Evolutionary conservation across 2,329 filamentous ascomycete genomes (phyloP).

Genomic region (Dendrostoma leiphaemia): DNA sequence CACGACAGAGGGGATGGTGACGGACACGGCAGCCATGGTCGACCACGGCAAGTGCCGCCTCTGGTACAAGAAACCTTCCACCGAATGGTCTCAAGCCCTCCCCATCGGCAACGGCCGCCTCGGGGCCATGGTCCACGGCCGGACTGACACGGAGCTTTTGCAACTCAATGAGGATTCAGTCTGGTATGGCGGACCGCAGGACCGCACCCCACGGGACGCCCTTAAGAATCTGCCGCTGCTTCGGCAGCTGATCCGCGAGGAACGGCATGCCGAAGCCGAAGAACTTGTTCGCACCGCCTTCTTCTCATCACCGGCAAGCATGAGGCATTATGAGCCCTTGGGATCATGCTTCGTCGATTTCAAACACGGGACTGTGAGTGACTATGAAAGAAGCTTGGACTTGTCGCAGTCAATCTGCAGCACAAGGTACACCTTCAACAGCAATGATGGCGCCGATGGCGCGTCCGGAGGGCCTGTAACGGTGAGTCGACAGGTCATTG

Average conservation of each 20-base stretch:
- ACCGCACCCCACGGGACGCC: slow-evolving; percentile 39
- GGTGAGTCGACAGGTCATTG: slow-evolving; percentile 19
- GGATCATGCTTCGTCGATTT: slow-evolving; percentile 38
- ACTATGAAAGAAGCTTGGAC: slow-evolving; percentile 20
- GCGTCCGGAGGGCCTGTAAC: neutral
- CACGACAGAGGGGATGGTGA: too few relatives aligned
- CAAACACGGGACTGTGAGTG: slow-evolving; percentile 27
- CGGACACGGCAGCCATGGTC: too few relatives aligned
- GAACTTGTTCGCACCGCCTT: slow-evolving; percentile 38
- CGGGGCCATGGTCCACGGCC: slow-evolving; percentile 43
- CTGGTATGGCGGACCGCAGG: slow-evolving; percentile 43
- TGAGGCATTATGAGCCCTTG: slow-evolving; percentile 45
- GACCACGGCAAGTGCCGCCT: too few relatives aligned
- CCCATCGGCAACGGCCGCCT: slow-evolving; percentile 48
- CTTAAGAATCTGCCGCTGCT: slow-evolving; percentile 35
- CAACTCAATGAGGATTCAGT: slow-evolving; percentile 47
- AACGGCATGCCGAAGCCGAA: slow-evolving; percentile 39
- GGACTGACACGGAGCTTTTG: slow-evolving; percentile 39
- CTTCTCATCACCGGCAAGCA: slow-evolving; percentile 42
- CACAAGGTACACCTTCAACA: slow-evolving; percentile 11
- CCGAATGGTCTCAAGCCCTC: slow-evolving; percentile 35
- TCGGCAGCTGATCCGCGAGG: slow-evolving; percentile 37
- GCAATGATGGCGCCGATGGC: neutral
- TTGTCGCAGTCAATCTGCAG: slow-evolving; percentile 16
- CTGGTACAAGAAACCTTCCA: slow-evolving; percentile 28